A percentile compares a stretch with the other conserved stretches of the same genome.
phyloP scores from a whole-genome alignment of 2,329 filamentous ascomycete genomes.

The Fusarium zealandicum region DNA sequence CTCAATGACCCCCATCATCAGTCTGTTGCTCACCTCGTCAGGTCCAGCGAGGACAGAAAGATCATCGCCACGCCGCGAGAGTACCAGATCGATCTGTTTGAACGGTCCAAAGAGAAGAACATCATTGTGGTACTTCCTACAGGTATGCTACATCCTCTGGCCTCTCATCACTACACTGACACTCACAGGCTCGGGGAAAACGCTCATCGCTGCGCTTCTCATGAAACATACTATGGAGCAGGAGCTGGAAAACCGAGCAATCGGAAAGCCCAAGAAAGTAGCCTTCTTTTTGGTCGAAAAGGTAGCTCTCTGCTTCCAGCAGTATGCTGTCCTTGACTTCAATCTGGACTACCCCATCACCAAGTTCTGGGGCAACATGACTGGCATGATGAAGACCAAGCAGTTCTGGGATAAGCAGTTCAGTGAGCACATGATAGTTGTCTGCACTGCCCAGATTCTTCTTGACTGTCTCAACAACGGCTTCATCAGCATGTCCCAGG shows the following conservation, averaged over 20 bases:
- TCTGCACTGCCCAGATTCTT: constrained; percentile 91
- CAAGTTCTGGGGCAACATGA: constrained; percentile 77
- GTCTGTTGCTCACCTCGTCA: constrained; percentile 46
- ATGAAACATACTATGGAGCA: constrained; percentile 77
- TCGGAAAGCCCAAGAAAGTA: constrained; percentile 67
- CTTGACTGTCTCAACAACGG: constrained; percentile 79
- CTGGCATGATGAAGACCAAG: constrained; percentile 49
- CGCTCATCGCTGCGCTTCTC: constrained; percentile 89
- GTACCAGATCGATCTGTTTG: constrained; percentile 92
- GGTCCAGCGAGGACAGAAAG: constrained; percentile 49
- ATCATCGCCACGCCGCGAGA: constrained; percentile 83
- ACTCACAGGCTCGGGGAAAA: constrained; percentile 83
- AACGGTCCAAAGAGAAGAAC: constrained; percentile 83
- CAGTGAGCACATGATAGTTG: constrained; percentile 77
- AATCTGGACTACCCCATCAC: constrained; percentile 81
- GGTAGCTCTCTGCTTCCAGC: constrained; percentile 89
- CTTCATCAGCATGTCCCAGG: constrained; percentile 79
- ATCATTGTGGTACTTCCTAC: constrained; percentile 93
- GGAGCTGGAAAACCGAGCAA: constrained; percentile 74
- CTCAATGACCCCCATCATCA: constrained; percentile 41
- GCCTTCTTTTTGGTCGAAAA: constrained; percentile 93
- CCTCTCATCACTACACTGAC: background rate
- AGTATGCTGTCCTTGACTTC: constrained; percentile 79
- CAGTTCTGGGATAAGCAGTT: constrained; percentile 62
- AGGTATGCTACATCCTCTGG: constrained; percentile 52